Evolutionary conservation across 1,284 basidiomycete genomes (phyloP), one percentile per base, ranked within the genome.

Genomic region (Melampsora americana): DNA sequence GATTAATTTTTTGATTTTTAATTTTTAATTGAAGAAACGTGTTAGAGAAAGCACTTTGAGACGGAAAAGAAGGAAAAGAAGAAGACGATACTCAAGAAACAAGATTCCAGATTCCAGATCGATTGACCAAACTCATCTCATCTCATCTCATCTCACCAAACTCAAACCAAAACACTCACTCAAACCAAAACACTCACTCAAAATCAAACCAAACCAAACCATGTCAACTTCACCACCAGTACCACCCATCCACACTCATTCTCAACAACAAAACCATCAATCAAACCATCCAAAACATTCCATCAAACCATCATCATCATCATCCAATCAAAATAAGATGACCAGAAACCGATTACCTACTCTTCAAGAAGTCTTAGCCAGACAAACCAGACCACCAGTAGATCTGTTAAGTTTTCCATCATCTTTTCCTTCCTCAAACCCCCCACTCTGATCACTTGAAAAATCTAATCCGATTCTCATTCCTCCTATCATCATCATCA

Each of bases 311-410:
- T 1, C 59, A 70, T 23, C 50, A 23, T n/a, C 20, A 39, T 28
- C 7, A 68, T 50, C 66, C 48, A 16, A 68, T 28, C 66, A 28
- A 30, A 68, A 68, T n/a, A 75, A 44, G 61, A 76, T 76, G 73
- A 18, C 73, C 0, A 26, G 73, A 12, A 76, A 76, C n/a, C 42
- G 73, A 7, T 65, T 76, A 18, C 73, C 73, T 16, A 76, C 66
- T 6, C 48, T 76, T 16, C 73, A 76, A 68, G 73, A 76, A 42
- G 73, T 76, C 0, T 56, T 76, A 26, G 73, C 73, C 9, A 53
- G 73, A n/a, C 73, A 76, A 62, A 98, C 95, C 14, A 86, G 92
- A 78, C 92, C 95, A 0, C 95, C 95, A 12, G 93, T 98, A 59
- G 95, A 99, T 86, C 86, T 98, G 69, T 97, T 56, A 95, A 60